Percentiles rank a stretch among this genome's conserved stretches.
Evolutionary conservation across 257 asterid genomes (phyloP).

Genomic region (Linaria vulgaris): DNA sequence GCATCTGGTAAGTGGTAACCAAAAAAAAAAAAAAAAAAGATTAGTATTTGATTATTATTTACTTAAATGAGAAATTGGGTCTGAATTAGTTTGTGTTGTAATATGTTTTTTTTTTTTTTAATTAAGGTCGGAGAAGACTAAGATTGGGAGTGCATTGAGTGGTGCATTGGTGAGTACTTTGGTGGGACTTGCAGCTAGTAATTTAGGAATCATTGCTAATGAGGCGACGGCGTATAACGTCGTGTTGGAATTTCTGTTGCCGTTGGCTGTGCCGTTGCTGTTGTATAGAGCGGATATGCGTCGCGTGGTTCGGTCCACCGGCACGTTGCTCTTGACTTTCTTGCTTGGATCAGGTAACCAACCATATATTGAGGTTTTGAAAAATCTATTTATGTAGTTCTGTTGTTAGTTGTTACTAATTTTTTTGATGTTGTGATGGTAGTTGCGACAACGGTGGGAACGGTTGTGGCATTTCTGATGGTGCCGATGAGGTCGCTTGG

Average conservation of each 20-base stretch:
- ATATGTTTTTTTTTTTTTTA: slow-evolving; percentile 21
- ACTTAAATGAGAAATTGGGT: neutral
- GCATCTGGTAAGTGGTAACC: slow-evolving; percentile 88
- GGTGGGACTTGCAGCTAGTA: slow-evolving; percentile 79
- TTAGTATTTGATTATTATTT: neutral
- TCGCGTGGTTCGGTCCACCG: slow-evolving; percentile 70
- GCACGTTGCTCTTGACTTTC: slow-evolving; percentile 75
- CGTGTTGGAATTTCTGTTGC: slow-evolving; percentile 72
- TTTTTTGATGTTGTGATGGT: slow-evolving; percentile 17
- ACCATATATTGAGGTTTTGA: neutral
- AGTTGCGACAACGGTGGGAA: slow-evolving; percentile 92
- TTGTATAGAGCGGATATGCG: slow-evolving; percentile 90
- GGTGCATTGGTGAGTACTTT: slow-evolving; percentile 85
- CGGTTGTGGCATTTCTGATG: slow-evolving; percentile 62
- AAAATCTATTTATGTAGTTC: too few species aligned
- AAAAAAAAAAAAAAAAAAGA: too few species aligned
- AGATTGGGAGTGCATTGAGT: slow-evolving; percentile 78
- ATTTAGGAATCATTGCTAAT: slow-evolving; percentile 72
- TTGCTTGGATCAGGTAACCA: slow-evolving; percentile 80
- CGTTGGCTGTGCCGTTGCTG: slow-evolving; percentile 85
- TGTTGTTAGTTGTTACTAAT: neutral
- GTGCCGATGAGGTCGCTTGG: slow-evolving; percentile 94
- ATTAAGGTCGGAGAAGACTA: slow-evolving; percentile 95
- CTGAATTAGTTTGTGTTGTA: neutral
- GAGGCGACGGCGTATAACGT: slow-evolving; percentile 77